Percentiles rank a stretch among this genome's conserved stretches.
Conservation (phyloP, 2,329 filamentous ascomycete genomes). For the Calonectria hawksworthii region DNA sequence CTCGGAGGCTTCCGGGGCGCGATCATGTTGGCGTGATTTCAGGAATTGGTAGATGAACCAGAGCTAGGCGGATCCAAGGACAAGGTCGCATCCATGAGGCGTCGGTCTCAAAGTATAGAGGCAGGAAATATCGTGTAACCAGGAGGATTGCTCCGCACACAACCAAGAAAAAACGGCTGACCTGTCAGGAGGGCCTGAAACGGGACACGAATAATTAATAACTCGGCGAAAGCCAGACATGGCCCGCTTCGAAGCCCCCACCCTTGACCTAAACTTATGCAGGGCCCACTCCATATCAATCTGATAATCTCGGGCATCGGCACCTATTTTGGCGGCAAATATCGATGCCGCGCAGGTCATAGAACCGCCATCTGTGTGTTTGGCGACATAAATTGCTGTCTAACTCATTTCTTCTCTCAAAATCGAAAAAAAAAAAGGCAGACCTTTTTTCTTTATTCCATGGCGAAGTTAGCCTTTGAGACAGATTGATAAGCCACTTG, state of each 20-base stretch:
- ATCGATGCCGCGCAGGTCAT: neutral
- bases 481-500: neutral
- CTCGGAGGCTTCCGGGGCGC: neutral
- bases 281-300: neutral
- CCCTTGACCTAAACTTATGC: neutral
- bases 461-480: neutral
- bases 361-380: neutral
- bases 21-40: neutral
- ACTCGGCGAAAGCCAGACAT: neutral
- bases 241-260: neutral
- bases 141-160: neutral
- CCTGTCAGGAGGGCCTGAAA: neutral
- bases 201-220: neutral
- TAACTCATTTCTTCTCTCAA: neutral
- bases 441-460: neutral
- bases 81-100: too few relatives aligned
- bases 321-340: neutral
- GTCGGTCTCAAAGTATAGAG: too few relatives aligned
- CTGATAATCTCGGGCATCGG: neutral
- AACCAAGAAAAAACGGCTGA: neutral
- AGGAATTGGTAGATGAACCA: neutral
- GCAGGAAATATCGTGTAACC: too few relatives aligned
- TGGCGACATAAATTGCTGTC: neutral
- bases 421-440: neutral
- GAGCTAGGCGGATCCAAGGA: neutral